Evolutionary conservation across 495 filamentous ascomycete species (phyloP), one percentile per base, ranked within the genome.

Genomic region (Tirmania nivea): DNA sequence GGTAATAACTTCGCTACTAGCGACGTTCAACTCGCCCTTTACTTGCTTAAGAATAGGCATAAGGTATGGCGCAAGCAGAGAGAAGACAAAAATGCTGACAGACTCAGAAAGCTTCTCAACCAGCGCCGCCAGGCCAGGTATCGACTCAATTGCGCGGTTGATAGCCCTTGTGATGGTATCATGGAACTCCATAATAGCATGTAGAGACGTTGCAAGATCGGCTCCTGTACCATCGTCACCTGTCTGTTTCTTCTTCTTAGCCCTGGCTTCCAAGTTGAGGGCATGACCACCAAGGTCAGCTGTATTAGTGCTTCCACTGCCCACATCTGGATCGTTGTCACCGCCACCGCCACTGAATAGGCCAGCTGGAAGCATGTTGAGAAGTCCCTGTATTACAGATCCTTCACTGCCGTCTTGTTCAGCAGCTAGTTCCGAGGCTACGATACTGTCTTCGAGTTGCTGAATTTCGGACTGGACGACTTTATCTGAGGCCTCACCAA

Each of bases 401-500:
- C 76, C 75, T 55, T 76, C 70, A 31, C 61, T 68, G 10, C 36
- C 53, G 3, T 55, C 39, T 34, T 63, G 16, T 20, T 76, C 63
- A 19, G 75, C 76, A 48, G 78, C 67, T 45, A 75, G 54, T 34
- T 89, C 80, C 7, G 72, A 73, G 53, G 70, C 69, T 58, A 72
- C 68, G 37, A 96, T 76, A 11, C 81, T 83, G 17, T 76, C 79
- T 65, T 92, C 84, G 37, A 94, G 77, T 17, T 83, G 76, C 63
- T 86, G 74, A 49, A 93, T 73, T 62, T 94, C 86, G 37, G 79
- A 85, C 66, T 94, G 86, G 39, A 75, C 86, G 54, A 83, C 75
- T 66, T 90, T 92, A 64, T 94, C 86, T 14, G 79, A 82, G 53
- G 92, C 71, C 68, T 94, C 85, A 50, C 86, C 86, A 48, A 86